Conservation (phyloP, 495 filamentous ascomycete genomes). For the Xylona heveae region DNA sequence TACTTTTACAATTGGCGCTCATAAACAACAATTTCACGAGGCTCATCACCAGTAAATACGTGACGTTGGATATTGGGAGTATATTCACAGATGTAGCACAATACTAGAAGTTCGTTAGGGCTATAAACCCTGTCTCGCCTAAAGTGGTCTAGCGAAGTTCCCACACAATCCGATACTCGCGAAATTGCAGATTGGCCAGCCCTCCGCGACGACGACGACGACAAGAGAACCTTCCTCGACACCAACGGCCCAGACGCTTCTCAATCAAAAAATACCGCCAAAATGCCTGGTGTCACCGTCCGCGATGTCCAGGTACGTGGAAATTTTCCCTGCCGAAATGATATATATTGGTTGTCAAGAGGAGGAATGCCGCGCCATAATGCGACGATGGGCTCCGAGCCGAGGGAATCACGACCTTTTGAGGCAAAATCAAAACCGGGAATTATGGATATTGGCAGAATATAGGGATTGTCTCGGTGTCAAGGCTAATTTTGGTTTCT, state of each 20-base stretch:
- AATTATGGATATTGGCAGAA: neutral
- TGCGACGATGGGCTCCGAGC: neutral
- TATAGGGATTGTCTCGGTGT: neutral
- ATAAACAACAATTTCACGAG: too few species aligned
- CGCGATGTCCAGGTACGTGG: conserved; percentile 76
- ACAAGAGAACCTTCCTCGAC: too few species aligned
- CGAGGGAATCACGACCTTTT: neutral
- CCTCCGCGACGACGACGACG: too few species aligned
- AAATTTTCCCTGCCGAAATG: neutral
- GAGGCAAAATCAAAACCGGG: neutral
- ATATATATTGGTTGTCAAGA: neutral
- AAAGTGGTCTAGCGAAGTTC: too few species aligned
- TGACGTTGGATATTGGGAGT: too few species aligned
- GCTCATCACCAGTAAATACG: too few species aligned
- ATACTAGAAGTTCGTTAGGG: too few species aligned
- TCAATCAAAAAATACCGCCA: conserved; percentile 30
- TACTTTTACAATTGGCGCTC: too few species aligned
- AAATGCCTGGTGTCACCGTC: conserved; percentile 71
- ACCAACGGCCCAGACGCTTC: neutral
- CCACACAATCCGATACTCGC: too few species aligned
- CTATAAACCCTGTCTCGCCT: too few species aligned
- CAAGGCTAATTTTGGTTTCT: neutral
- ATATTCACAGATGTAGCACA: too few species aligned
- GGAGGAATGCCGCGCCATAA: neutral
- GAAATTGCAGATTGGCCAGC: too few species aligned